Evolutionary conservation across 2,329 filamentous ascomycete genomes (phyloP).

Genomic region (Albophoma yamanashiensis): DNA sequence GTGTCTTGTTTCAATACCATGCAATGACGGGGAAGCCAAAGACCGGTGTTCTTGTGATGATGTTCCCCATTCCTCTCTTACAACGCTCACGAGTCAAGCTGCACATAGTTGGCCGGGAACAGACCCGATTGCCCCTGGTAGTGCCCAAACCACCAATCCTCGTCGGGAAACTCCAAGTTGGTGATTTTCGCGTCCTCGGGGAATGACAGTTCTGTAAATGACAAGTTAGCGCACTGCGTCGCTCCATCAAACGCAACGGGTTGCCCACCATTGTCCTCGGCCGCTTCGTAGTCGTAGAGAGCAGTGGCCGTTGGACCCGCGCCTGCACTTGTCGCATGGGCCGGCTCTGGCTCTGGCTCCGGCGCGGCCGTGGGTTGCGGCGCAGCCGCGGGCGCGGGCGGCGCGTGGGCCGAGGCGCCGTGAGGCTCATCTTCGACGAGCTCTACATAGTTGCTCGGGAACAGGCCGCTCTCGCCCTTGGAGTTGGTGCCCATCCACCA

Average conservation of each 20-base stretch:
- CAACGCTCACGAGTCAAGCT: constrained; percentile 32
- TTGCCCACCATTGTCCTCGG: constrained; percentile 72
- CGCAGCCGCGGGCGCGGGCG: constrained; percentile 19
- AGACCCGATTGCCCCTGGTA: constrained; percentile 71
- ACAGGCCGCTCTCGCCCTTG: constrained; percentile 75
- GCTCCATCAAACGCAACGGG: not conserved
- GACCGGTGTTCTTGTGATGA: not conserved
- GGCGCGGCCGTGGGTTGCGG: constrained; percentile 22
- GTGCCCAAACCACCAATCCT: constrained; percentile 96
- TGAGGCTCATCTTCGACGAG: constrained; percentile 52
- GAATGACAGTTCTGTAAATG: constrained; percentile 56
- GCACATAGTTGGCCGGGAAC: constrained; percentile 68
- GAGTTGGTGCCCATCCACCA: constrained; percentile 97
- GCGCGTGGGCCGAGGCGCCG: constrained; percentile 19
- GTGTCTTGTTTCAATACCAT: not conserved
- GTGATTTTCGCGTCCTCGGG: constrained; percentile 78
- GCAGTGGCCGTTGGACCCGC: constrained; percentile 65
- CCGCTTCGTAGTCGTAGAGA: constrained; percentile 92
- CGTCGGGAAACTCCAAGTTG: constrained; percentile 86
- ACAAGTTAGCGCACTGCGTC: not conserved
- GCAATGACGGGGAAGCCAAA: not conserved
- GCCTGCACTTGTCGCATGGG: constrained; percentile 20
- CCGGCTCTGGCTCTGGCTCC: constrained; percentile 23
- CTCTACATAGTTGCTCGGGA: constrained; percentile 97
- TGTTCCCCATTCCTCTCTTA: not conserved